Base-by-base conservation (phyloP, 75 land plant genomes). In the Azolla pinnata region DNA sequence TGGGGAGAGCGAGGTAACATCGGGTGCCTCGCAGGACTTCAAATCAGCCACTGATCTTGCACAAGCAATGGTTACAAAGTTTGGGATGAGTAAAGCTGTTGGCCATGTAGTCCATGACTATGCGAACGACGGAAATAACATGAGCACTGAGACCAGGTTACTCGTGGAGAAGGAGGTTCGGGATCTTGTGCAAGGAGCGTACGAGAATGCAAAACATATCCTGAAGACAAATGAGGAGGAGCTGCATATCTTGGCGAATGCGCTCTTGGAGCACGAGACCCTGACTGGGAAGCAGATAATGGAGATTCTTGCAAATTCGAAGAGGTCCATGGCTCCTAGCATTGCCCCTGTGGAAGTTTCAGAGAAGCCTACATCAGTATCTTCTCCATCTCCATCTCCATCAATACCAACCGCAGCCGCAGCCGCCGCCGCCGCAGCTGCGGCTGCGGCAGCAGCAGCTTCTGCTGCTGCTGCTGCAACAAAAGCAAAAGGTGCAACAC, bases 91-190 rank as follows among this genome's bases (percentile, higher is more conserved):
- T 71, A 82, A 85, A 53, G 76, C 79, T 56, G 90, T 93, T 28
- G 98, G 98, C 4, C 58, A 85, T 26, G 98, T 83, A 12, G 14
- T 38, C 14, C 42, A 38, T 38, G 42, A 38, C 42, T 7, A 7
- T 38, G 47, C 87, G 4, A 85, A 91, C 48, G 89, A 83, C 48
- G 79, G 83, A 59, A 83, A 81, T 63, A 85, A 81, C 66, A 88
- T 88, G 95, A 93, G 98, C 80, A 93, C 84, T 0, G 96, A 88
- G 63, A 93, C 98, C 27, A 75, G 87, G 52, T 87, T 81, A n/a
- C 78, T 85, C 16, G 87, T 93, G 18, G 98, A 93, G 63, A 74
- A 79, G 33, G 98, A 93, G 74, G 96, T 93, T 35, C 76, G 64
- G 61, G 70, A 79, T 2, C 75, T 93, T 23, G 49, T 93, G 28